These are phyloP conservation scores for Aquanectria penicillioides DNA, from an alignment of 2,329 filamentous ascomycete species.

Conservation along the genomic window DNA sequence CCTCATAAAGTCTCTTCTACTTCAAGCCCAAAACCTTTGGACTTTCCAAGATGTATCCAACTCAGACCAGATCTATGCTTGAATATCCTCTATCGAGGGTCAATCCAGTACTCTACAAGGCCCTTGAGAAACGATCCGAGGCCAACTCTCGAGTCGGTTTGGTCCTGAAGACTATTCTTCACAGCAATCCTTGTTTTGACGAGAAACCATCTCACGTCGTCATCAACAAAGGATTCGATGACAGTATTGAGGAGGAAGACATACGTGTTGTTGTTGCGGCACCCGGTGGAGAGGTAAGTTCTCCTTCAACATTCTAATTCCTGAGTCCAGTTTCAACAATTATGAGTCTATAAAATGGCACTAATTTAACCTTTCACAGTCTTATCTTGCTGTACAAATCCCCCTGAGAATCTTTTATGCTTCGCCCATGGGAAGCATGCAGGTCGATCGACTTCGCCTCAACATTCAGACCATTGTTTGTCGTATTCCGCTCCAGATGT, in stretches of 20 bases:
- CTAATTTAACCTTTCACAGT: neutral
- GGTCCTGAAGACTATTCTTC: neutral
- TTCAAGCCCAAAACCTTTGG: neutral
- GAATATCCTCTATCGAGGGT: neutral
- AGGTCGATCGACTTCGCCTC: neutral
- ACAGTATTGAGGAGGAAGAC: neutral
- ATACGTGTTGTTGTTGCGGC: neutral
- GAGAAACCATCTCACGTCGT: neutral
- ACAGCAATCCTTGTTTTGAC: neutral
- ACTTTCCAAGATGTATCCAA: neutral
- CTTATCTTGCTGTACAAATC: neutral
- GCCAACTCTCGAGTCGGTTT: neutral
- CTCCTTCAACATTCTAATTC: too few relatives aligned
- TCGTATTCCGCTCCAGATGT: neutral
- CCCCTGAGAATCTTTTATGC: neutral
- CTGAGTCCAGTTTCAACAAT: neutral
- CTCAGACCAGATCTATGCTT: neutral
- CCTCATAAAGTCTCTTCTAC: neutral
- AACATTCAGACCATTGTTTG: neutral
- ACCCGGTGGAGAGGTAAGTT: constrained; percentile 13
- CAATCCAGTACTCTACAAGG: constrained; percentile 1
- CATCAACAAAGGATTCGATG: neutral
- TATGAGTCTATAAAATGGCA: too few relatives aligned
- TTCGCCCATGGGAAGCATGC: neutral
- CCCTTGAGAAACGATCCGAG: neutral